phyloP scores from a whole-genome alignment of 257 asterid genomes.

The Galeopsis tetrahit region DNA sequence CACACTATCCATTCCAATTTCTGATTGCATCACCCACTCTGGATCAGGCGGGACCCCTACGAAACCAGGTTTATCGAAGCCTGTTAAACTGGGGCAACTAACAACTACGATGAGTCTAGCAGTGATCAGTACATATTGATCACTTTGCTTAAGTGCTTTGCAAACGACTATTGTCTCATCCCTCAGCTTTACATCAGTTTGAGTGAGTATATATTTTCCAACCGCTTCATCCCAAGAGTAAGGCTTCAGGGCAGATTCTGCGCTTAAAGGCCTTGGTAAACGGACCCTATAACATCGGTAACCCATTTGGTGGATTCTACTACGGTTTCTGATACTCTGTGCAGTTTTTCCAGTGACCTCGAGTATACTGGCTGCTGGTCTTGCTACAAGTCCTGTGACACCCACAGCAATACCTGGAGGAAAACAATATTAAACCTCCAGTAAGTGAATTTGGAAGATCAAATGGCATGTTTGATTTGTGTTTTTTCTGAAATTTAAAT shows the following conservation, averaged over 20 bases:
- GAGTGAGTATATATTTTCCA: conserved; percentile 71
- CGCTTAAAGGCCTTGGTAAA: conserved; percentile 79
- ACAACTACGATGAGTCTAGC: conserved; percentile 65
- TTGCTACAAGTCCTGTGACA: conserved; percentile 91
- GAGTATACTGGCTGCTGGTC: conserved; percentile 97
- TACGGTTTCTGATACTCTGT: conserved; percentile 94
- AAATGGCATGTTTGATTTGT: background rate
- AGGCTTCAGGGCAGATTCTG: conserved; percentile 68
- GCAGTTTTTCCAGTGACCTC: conserved; percentile 99
- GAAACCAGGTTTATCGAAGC: conserved; percentile 61
- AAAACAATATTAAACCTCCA: conserved; percentile 4
- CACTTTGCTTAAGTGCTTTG: conserved; percentile 71
- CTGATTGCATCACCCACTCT: conserved; percentile 65
- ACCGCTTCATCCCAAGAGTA: conserved; percentile 98
- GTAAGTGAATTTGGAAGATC: background rate
- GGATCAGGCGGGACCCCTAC: conserved; percentile 84
- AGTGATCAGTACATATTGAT: conserved; percentile 66
- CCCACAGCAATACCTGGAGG: conserved; percentile 88
- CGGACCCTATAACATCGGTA: conserved; percentile 69
- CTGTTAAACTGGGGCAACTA: conserved; percentile 64
- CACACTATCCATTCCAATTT: conserved; percentile 70
- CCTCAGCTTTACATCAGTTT: conserved; percentile 56
- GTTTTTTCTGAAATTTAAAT: too few species aligned
- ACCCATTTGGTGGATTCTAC: conserved; percentile 71
- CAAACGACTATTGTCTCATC: conserved; percentile 66